Evolutionary conservation across 2,329 filamentous ascomycete genomes (phyloP).

Genomic region (Chaetomiaceae sp.): DNA sequence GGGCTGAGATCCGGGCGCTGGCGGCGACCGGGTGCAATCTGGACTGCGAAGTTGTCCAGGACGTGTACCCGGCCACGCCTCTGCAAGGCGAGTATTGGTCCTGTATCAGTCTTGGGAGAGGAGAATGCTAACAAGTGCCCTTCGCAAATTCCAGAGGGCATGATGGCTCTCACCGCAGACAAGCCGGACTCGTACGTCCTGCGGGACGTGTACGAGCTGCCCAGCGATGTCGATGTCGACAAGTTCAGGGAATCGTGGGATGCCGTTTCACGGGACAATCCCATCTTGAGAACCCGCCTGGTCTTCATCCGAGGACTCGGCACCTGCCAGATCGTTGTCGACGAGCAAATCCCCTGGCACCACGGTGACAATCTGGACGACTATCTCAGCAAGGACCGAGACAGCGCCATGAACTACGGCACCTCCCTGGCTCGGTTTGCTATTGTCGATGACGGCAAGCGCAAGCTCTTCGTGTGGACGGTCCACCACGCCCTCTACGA

Average conservation of each 20-base stretch:
- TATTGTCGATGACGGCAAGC: neutral
- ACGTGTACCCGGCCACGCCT: constrained; percentile 1
- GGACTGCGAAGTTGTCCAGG: neutral
- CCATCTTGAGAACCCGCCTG: neutral
- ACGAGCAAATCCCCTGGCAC: neutral
- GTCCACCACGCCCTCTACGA: constrained; percentile 3
- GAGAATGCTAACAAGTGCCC: neutral
- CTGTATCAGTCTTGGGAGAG: neutral
- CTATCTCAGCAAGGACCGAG: neutral
- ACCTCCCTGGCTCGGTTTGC: neutral
- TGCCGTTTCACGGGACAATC: neutral
- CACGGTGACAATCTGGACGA: neutral
- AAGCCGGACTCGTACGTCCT: neutral
- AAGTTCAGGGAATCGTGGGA: neutral
- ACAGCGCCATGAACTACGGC: neutral
- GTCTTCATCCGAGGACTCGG: neutral
- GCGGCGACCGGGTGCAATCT: neutral
- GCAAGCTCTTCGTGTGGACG: neutral
- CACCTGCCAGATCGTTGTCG: neutral
- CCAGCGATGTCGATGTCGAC: neutral
- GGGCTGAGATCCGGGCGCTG: neutral
- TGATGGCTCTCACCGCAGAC: neutral
- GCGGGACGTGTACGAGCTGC: neutral
- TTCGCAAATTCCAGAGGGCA: neutral
- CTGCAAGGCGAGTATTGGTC: neutral